Base-by-base conservation (phyloP, 2,329 filamentous ascomycete genomes). In the Aspergillus sclerotialis region DNA sequence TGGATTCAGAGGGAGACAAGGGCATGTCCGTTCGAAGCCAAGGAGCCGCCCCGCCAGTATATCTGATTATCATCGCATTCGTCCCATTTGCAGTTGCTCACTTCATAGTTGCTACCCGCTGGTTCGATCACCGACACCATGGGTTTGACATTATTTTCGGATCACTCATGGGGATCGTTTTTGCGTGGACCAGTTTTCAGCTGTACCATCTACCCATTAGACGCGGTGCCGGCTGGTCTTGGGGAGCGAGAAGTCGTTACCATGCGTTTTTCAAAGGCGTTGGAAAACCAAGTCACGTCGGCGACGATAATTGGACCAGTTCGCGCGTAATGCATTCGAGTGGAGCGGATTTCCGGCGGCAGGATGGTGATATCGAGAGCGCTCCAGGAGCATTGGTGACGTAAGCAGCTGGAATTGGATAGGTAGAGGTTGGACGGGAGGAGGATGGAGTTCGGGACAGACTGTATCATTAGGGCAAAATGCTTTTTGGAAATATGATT, bases 61-160 rank as follows among this genome's bases (percentile, higher is more conserved):
- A 87, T 53, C 78, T 92, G 2, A 70, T 94, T 9, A 65, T 81
- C 28, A 58, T 90, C 21, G 73, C 78, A 2, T 67, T 87, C 12
- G 61, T 85, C 1, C 89, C 89, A 2, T 75, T 88, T 44, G 82
- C 79, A 37, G 67, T 76, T 1, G 82, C 88, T 4, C 75, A 88
- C 43, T 94, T 88, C 64, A 83, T 95, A 42, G 73, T 82, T n/a
- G 77, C 80, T 17, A 90, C 86, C 1, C 82, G 90, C 8, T 96
- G 82, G 75, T 88, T 82, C 39, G 82, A 95, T 59, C 93, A 82
- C 65, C 79, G 85, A 25, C 90, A 96, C 60, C 84, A 90, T 56
- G 88, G 82, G n/a, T 90, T 94, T 56, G 90, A 96, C 45, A 84
- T 95, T 45, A 64, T 95, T 2, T 86, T 84, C 43, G 90, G 90